Percentiles rank a stretch among this genome's conserved stretches.
Evolutionary conservation across 352 stramenopile species (phyloP).

Genomic region (Pythium aquatile): DNA sequence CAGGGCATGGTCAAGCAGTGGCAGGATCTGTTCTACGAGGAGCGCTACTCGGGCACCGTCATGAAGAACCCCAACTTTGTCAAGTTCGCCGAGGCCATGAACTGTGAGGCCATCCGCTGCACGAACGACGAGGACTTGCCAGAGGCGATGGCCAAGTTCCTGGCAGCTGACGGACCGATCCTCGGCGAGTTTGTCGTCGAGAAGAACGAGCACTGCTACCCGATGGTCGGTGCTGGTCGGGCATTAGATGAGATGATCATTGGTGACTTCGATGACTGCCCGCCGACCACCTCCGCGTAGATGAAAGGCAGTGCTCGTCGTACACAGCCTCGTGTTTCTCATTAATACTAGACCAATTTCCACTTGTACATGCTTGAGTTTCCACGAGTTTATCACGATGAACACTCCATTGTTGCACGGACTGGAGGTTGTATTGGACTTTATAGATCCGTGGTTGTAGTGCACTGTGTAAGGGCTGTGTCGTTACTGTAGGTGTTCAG

Average conservation of each 20-base stretch:
- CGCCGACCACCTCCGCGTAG: constrained; percentile 90
- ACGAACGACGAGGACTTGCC: constrained; percentile 86
- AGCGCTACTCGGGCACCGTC: constrained; percentile 88
- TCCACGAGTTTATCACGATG: background rate
- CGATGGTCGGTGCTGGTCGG: constrained; percentile 91
- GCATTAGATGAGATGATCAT: constrained; percentile 96
- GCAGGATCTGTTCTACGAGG: constrained; percentile 96
- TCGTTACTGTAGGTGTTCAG: too few species aligned
- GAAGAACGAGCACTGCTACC: constrained; percentile 94
- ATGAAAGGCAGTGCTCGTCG: background rate
- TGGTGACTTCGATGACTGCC: constrained; percentile 93
- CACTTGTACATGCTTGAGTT: background rate
- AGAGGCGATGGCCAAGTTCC: constrained; percentile 91
- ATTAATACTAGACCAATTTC: background rate
- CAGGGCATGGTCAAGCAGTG: constrained; percentile 98
- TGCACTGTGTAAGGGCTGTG: too few species aligned
- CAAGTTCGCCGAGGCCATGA: constrained; percentile 92
- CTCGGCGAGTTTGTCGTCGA: constrained; percentile 94
- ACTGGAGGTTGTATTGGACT: background rate
- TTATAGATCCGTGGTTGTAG: background rate
- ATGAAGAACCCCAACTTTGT: constrained; percentile 95
- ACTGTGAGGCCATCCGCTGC: constrained; percentile 91
- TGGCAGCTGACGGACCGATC: constrained; percentile 92
- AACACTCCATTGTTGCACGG: background rate
- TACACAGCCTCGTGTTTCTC: background rate